These are phyloP conservation scores for Podosphaera xanthii DNA, from an alignment of 2,329 filamentous ascomycete genomes.

Conservation along the genomic window DNA sequence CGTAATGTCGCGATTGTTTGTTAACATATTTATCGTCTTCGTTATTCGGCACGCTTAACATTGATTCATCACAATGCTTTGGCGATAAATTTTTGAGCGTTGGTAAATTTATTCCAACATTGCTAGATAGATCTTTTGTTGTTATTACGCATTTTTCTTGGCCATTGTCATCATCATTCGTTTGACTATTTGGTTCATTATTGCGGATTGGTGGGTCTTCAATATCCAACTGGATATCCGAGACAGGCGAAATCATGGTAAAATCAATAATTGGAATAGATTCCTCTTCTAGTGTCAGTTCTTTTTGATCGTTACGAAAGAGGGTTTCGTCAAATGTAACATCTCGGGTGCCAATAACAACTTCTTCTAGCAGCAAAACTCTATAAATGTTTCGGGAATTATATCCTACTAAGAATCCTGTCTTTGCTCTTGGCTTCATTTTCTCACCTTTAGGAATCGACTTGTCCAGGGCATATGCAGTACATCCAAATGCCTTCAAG, in stretches of 20 bases:
- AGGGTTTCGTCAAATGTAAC: background rate
- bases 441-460: background rate
- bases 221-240: too few relatives aligned
- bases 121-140: too few relatives aligned
- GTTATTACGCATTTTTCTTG: too few relatives aligned
- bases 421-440: background rate
- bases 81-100: too few relatives aligned
- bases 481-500: too few relatives aligned
- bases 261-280: background rate
- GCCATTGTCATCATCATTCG: too few relatives aligned
- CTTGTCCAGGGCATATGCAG: too few relatives aligned
- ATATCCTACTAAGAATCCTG: background rate
- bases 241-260: background rate
- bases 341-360: background rate
- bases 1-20: too few relatives aligned
- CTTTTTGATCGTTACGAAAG: background rate
- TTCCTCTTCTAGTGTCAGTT: background rate
- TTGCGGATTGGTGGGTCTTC: background rate
- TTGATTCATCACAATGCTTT: too few relatives aligned
- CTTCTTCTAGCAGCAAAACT: background rate
- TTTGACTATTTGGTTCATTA: background rate
- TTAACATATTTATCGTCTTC: too few relatives aligned
- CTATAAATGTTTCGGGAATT: background rate
- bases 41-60: too few relatives aligned
- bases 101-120: too few relatives aligned